These are phyloP conservation scores for Plasmopara viticola DNA, from an alignment of 352 stramenopile genomes.

Conservation along the genomic window DNA sequence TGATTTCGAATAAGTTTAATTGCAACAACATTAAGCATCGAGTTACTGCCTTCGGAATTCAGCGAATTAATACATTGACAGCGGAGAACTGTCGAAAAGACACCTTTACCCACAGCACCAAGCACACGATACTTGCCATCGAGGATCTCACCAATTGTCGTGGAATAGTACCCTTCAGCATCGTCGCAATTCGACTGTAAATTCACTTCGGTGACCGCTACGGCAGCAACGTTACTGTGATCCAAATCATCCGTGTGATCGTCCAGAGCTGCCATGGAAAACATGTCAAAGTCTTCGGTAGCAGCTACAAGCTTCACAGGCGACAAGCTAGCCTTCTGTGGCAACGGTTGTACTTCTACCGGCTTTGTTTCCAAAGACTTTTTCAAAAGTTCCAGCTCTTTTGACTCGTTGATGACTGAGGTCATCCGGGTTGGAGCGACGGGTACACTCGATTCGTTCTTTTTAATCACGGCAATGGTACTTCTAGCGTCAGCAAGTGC, in stretches of 20 bases:
- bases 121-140: conserved; percentile 89
- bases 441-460: conserved; percentile 8
- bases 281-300: conserved; percentile 85
- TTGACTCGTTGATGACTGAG: background rate
- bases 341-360: conserved; percentile 4
- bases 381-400: background rate
- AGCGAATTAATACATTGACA: conserved; percentile 68
- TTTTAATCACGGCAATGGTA: conserved; percentile 70
- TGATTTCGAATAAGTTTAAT: conserved; percentile 94
- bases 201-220: conserved; percentile 34
- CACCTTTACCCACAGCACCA: conserved; percentile 93
- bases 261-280: conserved; percentile 65
- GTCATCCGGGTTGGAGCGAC: conserved; percentile 3
- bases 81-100: conserved; percentile 98
- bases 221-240: conserved; percentile 19
- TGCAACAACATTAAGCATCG: conserved; percentile 41
- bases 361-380: conserved; percentile 1
- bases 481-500: conserved; percentile 65
- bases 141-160: conserved; percentile 91
- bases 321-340: conserved; percentile 1
- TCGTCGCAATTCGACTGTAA: conserved; percentile 94
- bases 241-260: conserved; percentile 47
- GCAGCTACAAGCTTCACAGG: conserved; percentile 5
- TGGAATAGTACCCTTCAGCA: conserved; percentile 96
- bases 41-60: conserved; percentile 5